These are phyloP conservation scores for Thraustotheca clavata DNA, from an alignment of 352 stramenopile genomes.

Conservation along the genomic window DNA sequence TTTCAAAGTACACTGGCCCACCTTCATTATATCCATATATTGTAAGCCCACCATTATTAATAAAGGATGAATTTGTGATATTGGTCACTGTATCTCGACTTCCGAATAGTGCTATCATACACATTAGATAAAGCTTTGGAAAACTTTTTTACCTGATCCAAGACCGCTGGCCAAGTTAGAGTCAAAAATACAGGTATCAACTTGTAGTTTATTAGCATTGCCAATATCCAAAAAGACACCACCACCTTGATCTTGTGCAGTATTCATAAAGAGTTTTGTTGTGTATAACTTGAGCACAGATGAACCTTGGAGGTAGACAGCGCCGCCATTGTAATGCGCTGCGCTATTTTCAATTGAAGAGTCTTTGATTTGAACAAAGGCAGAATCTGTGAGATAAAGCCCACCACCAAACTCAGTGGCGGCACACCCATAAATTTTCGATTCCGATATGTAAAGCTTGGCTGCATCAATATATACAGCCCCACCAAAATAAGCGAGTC, in stretches of 20 bases:
- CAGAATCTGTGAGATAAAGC: conserved; percentile 19
- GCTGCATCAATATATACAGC: conserved; percentile 35
- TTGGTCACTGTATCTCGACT: conserved; percentile 20
- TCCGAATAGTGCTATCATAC: conserved; percentile 29
- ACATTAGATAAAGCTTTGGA: conserved; percentile 41
- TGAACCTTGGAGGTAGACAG: conserved; percentile 32
- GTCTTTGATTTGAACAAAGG: conserved; percentile 26
- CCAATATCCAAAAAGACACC: conserved; percentile 36
- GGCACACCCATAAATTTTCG: conserved; percentile 28
- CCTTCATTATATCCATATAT: conserved; percentile 23
- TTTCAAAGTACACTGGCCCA: conserved; percentile 38
- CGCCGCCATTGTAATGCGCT: conserved; percentile 43
- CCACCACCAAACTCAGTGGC: conserved; percentile 42
- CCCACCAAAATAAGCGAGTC: conserved; percentile 35
- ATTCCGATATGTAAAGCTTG: conserved; percentile 27
- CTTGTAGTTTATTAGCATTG: conserved; percentile 42
- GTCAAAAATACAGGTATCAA: conserved; percentile 42
- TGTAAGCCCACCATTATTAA: conserved; percentile 25
- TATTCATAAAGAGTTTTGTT: conserved; percentile 33
- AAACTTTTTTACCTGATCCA: conserved; percentile 37
- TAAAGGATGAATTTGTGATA: conserved; percentile 27
- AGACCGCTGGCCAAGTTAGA: conserved; percentile 36
- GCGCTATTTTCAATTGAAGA: conserved; percentile 29
- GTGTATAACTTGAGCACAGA: conserved; percentile 21
- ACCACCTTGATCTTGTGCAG: conserved; percentile 52